Evolutionary conservation across 2,329 filamentous ascomycete species (phyloP), one percentile per base, ranked within the genome.

Genomic region (Ophiostoma australiae): DNA sequence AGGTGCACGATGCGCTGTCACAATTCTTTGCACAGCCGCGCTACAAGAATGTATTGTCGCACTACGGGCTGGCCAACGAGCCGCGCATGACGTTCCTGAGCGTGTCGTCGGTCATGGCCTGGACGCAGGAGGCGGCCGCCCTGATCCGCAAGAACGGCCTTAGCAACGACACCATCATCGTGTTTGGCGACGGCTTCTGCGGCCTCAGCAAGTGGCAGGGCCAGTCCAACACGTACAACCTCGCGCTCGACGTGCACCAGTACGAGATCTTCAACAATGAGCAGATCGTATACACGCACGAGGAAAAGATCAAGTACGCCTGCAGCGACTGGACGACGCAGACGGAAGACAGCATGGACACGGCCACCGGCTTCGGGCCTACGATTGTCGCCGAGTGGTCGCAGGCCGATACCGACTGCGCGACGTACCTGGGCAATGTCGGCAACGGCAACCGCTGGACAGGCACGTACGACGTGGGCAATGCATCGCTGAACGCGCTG

Each of bases 301-400:
- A 89, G 70, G 86, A 90, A 75, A 97, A 97, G 81, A 85, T 98
- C 71, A 84, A 90, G 72, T 96, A 97, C 78, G 93, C 94, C 4
- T 99, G 95, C 82, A 82, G 86, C 23, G 93, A 89, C 70, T 99
- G 95, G 95, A 91, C 91, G 3, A 79, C 89, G 76, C 93, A 98
- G 83, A 87, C 93, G 17, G 78, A 87, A 73, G 82, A 87, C 72
- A 92, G 89, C 78, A 90, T 92, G 82, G 85, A 93, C 80, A 90
- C 85, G 4, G 80, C 83, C 4, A 92, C 89, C 0, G 94, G 94
- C 11, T 99, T 94, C 82, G 95, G 95, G 0, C 94, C 94, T 0
- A 98, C 93, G 23, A 88, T 98, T 75, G 94, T 96, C 79, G 95
- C 94, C 75, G 95, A 99, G 84, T 99, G 94, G 93, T 94, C 91